A percentile compares a stretch with the other conserved stretches of the same genome.
Evolutionary conservation across 2,329 filamentous ascomycete species (phyloP).

Genomic region (Penicillium sp.): DNA sequence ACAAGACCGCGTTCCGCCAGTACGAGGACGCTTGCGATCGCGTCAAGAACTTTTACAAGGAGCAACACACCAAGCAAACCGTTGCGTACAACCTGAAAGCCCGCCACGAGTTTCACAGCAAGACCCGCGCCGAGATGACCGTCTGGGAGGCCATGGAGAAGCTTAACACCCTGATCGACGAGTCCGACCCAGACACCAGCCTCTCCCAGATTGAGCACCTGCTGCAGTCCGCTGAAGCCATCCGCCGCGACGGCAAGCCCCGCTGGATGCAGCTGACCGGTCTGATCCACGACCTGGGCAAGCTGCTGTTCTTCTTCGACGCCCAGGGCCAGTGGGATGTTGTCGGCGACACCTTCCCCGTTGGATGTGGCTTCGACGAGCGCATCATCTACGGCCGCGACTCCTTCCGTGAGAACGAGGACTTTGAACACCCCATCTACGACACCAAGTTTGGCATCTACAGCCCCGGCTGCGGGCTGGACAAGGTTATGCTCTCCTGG

Average conservation of each 20-base stretch:
- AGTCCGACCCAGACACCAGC: slow-evolving; percentile 84
- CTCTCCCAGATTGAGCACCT: slow-evolving; percentile 88
- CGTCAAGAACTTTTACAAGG: slow-evolving; percentile 82
- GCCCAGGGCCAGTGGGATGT: slow-evolving; percentile 92
- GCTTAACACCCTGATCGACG: slow-evolving; percentile 85
- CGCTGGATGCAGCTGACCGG: slow-evolving; percentile 51
- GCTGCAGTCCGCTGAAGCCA: slow-evolving; percentile 83
- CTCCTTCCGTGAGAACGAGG: slow-evolving; percentile 72
- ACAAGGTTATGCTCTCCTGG: slow-evolving; percentile 88
- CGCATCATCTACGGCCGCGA: slow-evolving; percentile 76
- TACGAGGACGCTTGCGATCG: slow-evolving; percentile 80
- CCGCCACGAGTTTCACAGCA: slow-evolving; percentile 66
- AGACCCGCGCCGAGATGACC: slow-evolving; percentile 71
- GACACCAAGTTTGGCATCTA: slow-evolving; percentile 77
- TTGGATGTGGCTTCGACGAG: slow-evolving; percentile 55
- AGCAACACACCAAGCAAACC: slow-evolving; percentile 60
- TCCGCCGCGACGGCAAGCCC: slow-evolving; percentile 66
- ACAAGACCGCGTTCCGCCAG: slow-evolving; percentile 77
- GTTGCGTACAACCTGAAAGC: slow-evolving; percentile 75
- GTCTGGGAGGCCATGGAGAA: slow-evolving; percentile 92
- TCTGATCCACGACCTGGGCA: slow-evolving; percentile 49
- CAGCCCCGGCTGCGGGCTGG: slow-evolving; percentile 71
- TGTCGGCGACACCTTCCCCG: slow-evolving; percentile 61
- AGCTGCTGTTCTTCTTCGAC: slow-evolving; percentile 56
- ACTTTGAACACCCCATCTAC: slow-evolving; percentile 68